Base-by-base conservation (phyloP, 306 rosid genomes). In the Glycine latifolia region DNA sequence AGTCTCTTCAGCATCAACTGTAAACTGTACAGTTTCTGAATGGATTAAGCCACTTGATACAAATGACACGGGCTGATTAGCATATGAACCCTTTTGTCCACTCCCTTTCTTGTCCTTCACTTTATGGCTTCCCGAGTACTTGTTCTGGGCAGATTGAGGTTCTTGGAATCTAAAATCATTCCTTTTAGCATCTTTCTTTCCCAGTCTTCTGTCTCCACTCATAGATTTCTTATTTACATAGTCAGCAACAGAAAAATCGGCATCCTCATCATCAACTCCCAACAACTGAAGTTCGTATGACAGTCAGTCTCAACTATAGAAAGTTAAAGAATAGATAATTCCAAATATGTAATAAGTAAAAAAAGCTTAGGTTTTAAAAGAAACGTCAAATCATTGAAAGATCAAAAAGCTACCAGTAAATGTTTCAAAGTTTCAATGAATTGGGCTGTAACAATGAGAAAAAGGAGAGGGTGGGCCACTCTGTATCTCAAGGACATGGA, bases 61-160 rank as follows among this genome's bases (percentile, higher is more conserved):
- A 82, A 95, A 95, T 39, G 93, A 95, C 79, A 95, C 87, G 0
- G 97, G 99, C 70, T 87, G 92, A 69, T 85, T 83, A 6, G 92
- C 93, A 80, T 88, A 95, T 8, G 89, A 87, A 76, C 46, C 79
- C 77, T 85, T 87, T 67, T 81, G 87, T 26, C 84, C 87, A 52
- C 86, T 86, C 81, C 75, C 79, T 70, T 63, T 87, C 79, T 80
- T 89, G 86, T 90, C 94, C 78, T 79, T 86, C 53, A 67, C 49
- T 83, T 85, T 89, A 53, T 85, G 67, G 59, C 82, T 82, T 59
- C 87, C 85, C 49, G 91, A 77, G 75, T 41, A 54, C 76, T 84
- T 91, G 56, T 33, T 85, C 79, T 50, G 77, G 33, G 74, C 6
- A 77, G 88, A 80, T 31, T 82, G 83, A 61, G 13, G 84, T 39